phyloP scores from a whole-genome alignment of 306 rosid species.

The Cajanus cajan region DNA sequence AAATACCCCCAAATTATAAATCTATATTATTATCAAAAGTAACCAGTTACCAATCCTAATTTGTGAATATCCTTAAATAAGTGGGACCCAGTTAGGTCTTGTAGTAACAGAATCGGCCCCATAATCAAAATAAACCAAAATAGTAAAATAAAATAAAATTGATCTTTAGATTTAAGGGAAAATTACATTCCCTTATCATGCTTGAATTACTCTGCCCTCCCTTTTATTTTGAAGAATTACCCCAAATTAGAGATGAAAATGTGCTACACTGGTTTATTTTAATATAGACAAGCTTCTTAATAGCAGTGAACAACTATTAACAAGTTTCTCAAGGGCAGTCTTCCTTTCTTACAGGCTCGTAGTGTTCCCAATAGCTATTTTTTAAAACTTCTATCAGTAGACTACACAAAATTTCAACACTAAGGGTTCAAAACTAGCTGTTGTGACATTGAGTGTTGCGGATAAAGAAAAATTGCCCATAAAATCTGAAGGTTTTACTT shows the following conservation, averaged over 20 bases:
- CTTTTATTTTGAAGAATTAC: background rate
- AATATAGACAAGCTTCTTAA: background rate
- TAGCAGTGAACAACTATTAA: background rate
- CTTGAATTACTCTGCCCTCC: no score
- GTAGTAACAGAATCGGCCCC: background rate
- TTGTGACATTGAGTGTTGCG: background rate
- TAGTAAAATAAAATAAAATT: background rate
- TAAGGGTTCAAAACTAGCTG: background rate
- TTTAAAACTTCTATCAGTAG: background rate
- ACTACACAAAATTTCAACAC: background rate
- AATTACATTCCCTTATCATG: background rate
- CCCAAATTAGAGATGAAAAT: background rate
- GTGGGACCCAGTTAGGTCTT: background rate
- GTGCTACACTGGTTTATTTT: background rate
- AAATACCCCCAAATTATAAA: no score
- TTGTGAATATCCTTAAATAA: background rate
- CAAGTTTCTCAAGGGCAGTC: background rate
- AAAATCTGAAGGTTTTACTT: conserved; percentile 2
- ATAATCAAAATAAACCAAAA: background rate
- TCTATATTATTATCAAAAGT: no score
- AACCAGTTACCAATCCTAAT: background rate
- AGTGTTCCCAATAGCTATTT: background rate
- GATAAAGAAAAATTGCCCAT: background rate
- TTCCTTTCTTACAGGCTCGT: background rate
- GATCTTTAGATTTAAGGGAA: background rate